Percentiles rank a stretch among this genome's conserved stretches.
Evolutionary conservation across 495 filamentous ascomycete genomes (phyloP).

Genomic region (Patellaria atrata): DNA sequence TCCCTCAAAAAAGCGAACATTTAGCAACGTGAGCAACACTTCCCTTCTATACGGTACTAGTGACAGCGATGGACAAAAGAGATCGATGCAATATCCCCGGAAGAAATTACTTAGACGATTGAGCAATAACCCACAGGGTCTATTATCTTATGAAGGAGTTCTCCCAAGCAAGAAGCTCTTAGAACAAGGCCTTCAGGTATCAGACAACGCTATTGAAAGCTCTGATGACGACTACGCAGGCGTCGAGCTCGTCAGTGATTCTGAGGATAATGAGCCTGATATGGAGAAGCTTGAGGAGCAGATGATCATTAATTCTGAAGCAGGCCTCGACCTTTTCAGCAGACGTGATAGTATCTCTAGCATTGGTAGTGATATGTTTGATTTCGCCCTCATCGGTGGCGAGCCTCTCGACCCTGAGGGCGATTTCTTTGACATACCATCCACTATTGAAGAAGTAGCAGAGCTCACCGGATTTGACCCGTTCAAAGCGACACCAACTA

Average conservation of each 20-base stretch:
- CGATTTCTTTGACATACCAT: no score
- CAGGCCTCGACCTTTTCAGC: constrained; percentile 22
- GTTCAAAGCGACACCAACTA: no score
- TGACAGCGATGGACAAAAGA: constrained; percentile 1
- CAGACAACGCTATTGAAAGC: constrained; percentile 28
- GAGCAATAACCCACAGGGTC: no score
- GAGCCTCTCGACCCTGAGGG: neutral
- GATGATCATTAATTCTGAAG: constrained; percentile 44
- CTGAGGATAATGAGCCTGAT: constrained; percentile 59
- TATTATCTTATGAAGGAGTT: no score
- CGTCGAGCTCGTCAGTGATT: constrained; percentile 65
- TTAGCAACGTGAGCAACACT: constrained; percentile 19
- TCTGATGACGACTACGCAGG: constrained; percentile 21
- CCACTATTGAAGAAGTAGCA: no score
- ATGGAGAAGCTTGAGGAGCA: constrained; percentile 46
- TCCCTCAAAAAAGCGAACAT: constrained; percentile 16
- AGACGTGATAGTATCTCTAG: constrained; percentile 12
- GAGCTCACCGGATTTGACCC: no score
- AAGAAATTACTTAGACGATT: constrained; percentile 12
- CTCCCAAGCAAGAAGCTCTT: no score
- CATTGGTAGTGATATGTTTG: constrained; percentile 8
- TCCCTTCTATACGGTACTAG: constrained; percentile 13
- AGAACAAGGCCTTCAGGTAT: no score
- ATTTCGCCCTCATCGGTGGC: constrained; percentile 1
- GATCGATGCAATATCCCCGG: constrained; percentile 10